Evolutionary conservation across 768 basidiomycete species (phyloP), one percentile per base, ranked within the genome.

Genomic region (Trametes punicea): DNA sequence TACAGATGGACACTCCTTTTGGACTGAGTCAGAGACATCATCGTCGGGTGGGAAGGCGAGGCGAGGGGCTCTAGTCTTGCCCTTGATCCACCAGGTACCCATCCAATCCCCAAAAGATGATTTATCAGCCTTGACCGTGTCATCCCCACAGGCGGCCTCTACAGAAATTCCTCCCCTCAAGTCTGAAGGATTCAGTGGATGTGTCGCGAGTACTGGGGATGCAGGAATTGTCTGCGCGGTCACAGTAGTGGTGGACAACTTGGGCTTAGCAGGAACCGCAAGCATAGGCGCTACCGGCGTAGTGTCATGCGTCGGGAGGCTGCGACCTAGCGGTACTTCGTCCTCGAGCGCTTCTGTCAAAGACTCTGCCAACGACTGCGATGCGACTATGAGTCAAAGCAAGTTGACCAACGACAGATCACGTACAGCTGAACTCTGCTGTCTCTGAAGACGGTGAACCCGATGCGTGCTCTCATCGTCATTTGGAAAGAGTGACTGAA

Each of bases 61-160:
- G 10, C 36, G 53, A 1, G 57, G 33, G 4, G 40, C 56, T 21
- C 49, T 59, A 9, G 51, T 31, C 60, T 71, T 80, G 30, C 80
- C 76, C 66, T 84, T 84, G 16, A 72, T 75, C 77, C 87, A 85
- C 84, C 82, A 88, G 0, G 80, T 82, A 0, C 88, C 87, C 77
- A 90, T 81, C 89, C 89, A 91, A 45, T 87, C 84, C 18, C 85
- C 82, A 44, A 88, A 63, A 2, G 67, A 69, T 8, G 71, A 63
- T 51, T 63, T 70, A 20, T 79, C 77, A 2, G 64, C 64, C 47
- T 67, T 72, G 25, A 23, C 27, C 26, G 46, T 11, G 26, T 56
- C 61, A 39, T 27, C 21, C 15, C 23, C 48, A 10, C 52, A 9
- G 1, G 18, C 13, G n/a, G 9, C 46, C 25, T 51, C 51, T 44